Percentiles rank a stretch among this genome's conserved stretches.
phyloP scores from a whole-genome alignment of 2,329 filamentous ascomycete species.

The Zymoseptoria passerinii region DNA sequence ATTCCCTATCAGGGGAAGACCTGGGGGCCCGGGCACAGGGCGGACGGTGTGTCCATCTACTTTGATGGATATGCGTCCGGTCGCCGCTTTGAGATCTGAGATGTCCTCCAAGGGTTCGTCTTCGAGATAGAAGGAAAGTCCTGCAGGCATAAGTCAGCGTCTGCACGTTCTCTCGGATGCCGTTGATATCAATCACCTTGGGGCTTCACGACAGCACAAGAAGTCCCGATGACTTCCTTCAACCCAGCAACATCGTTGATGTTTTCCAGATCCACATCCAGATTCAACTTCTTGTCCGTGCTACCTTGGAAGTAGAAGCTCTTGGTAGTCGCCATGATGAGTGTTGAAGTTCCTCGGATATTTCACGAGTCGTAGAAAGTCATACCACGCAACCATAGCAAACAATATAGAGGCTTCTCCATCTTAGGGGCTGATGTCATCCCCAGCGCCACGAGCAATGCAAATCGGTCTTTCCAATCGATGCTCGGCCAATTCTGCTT shows the following conservation, averaged over 20 bases:
- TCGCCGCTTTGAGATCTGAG: constrained; percentile 12
- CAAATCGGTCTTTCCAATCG: too few species aligned
- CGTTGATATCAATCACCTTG: constrained; percentile 13
- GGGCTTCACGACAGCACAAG: constrained; percentile 27
- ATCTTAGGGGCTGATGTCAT: too few species aligned
- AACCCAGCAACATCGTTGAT: constrained; percentile 21
- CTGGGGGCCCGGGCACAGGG: constrained; percentile 20
- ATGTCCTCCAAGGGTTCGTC: constrained; percentile 6
- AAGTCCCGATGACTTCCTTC: constrained; percentile 21
- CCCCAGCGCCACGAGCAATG: too few species aligned
- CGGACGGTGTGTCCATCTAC: constrained; percentile 45
- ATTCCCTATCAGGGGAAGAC: constrained; percentile 12
- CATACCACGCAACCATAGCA: too few species aligned
- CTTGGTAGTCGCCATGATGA: too few species aligned
- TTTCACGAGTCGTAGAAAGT: too few species aligned
- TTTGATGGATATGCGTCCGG: constrained; percentile 31
- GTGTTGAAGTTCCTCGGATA: too few species aligned
- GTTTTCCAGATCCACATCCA: constrained; percentile 21
- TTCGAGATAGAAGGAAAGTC: constrained; percentile 10
- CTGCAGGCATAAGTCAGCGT: constrained; percentile 1
- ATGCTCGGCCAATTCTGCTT: too few species aligned
- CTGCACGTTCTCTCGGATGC: neutral
- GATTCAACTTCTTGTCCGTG: constrained; percentile 18
- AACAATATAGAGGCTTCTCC: too few species aligned
- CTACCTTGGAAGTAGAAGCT: constrained; percentile 6